phyloP scores from a whole-genome alignment of 768 basidiomycete species.

The Mycena sanguinolenta region DNA sequence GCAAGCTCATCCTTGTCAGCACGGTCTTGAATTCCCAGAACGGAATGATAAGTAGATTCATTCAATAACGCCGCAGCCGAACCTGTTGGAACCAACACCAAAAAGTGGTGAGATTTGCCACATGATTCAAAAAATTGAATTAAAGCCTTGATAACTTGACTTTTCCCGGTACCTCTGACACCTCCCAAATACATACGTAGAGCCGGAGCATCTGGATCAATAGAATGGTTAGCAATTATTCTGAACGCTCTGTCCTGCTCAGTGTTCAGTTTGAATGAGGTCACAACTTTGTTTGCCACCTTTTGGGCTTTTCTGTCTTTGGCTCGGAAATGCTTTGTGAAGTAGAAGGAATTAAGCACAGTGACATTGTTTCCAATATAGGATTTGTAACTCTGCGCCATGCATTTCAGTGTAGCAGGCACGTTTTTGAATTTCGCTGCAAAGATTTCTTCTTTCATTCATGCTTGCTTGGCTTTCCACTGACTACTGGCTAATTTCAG shows the following conservation, averaged over 20 bases:
- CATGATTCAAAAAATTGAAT: conserved; percentile 25
- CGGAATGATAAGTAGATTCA: conserved; percentile 41
- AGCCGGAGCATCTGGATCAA: neutral
- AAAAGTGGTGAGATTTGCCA: conserved; percentile 32
- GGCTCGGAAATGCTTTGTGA: conserved; percentile 22
- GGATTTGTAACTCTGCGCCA: no score
- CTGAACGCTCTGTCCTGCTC: conserved; percentile 49
- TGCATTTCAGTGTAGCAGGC: no score
- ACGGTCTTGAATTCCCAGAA: conserved; percentile 15
- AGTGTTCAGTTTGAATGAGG: conserved; percentile 41
- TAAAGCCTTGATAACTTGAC: conserved; percentile 15
- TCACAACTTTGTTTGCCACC: conserved; percentile 12
- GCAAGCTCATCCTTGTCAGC: neutral
- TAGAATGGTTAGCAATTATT: conserved; percentile 44
- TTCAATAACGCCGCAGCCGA: conserved; percentile 39
- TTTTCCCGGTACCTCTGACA: conserved; percentile 9
- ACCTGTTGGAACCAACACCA: conserved; percentile 42
- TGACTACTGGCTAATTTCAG: no score
- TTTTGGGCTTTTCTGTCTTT: conserved; percentile 2
- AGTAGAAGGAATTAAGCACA: conserved; percentile 9
- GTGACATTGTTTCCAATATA: no score
- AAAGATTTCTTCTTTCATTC: no score
- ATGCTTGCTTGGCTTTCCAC: no score
- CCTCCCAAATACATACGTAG: conserved; percentile 11
- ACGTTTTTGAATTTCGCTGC: no score